A percentile compares a stretch with the other conserved stretches of the same genome.
Evolutionary conservation across 306 rosid genomes (phyloP).

Genomic region (Lablab purpureus): DNA sequence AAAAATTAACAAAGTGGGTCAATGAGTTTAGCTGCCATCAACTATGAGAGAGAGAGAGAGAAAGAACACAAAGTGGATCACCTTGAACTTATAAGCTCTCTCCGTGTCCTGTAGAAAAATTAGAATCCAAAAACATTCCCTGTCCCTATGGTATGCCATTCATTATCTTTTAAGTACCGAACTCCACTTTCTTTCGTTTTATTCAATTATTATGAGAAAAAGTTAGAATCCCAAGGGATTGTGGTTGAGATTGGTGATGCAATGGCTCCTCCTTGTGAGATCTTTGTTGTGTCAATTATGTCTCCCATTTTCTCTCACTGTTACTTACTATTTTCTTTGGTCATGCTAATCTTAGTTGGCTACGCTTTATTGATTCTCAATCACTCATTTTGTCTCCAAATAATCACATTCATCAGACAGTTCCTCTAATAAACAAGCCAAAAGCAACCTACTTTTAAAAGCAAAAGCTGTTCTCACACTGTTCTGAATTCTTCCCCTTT

Average conservation of each 20-base stretch:
- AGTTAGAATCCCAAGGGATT: slow-evolving; percentile 65
- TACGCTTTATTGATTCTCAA: slow-evolving; percentile 69
- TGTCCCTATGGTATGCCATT: slow-evolving; percentile 51
- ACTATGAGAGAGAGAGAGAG: slow-evolving; percentile 19
- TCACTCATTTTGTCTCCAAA: slow-evolving; percentile 62
- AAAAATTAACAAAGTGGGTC: slow-evolving; percentile 46
- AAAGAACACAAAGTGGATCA: slow-evolving; percentile 13
- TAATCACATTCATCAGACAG: slow-evolving; percentile 56
- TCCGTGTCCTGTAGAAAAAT: slow-evolving; percentile 40
- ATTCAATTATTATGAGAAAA: slow-evolving; percentile 45
- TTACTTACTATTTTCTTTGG: slow-evolving; percentile 29
- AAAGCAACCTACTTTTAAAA: slow-evolving; percentile 72
- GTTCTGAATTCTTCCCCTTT: slow-evolving; percentile 24
- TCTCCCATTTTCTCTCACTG: slow-evolving; percentile 37
- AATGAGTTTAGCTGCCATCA: slow-evolving; percentile 37
- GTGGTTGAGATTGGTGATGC: slow-evolving; percentile 56
- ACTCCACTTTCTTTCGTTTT: slow-evolving; percentile 47
- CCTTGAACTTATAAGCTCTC: slow-evolving; percentile 23
- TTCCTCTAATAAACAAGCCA: slow-evolving; percentile 57
- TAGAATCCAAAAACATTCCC: slow-evolving; percentile 72
- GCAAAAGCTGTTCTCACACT: slow-evolving; percentile 59
- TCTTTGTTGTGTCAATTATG: slow-evolving; percentile 60
- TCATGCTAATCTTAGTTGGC: slow-evolving; percentile 46
- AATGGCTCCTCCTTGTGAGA: slow-evolving; percentile 57
- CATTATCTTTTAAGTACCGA: slow-evolving; percentile 49